These are phyloP conservation scores for Penicillium lividum DNA, from an alignment of 495 filamentous ascomycete species.

Conservation along the genomic window DNA sequence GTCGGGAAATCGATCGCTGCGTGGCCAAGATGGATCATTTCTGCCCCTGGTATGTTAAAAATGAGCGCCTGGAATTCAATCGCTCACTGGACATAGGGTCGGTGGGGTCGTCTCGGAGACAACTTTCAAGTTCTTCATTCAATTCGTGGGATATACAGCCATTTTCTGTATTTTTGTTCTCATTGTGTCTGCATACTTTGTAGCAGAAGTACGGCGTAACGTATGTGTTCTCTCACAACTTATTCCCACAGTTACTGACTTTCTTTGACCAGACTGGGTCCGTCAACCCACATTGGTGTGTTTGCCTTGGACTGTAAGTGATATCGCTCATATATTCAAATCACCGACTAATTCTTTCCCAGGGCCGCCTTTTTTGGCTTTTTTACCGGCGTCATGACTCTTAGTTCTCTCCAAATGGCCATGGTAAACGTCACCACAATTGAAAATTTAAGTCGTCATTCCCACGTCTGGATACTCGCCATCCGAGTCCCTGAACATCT, in stretches of 20 bases:
- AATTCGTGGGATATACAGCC: constrained; percentile 72
- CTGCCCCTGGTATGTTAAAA: constrained; percentile 73
- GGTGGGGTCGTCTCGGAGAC: constrained; percentile 85
- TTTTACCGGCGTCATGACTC: constrained; percentile 73
- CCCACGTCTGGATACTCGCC: constrained; percentile 70
- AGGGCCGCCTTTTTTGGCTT: constrained; percentile 70
- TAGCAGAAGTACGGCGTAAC: constrained; percentile 46
- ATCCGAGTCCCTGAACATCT: constrained; percentile 63
- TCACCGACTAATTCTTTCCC: not conserved
- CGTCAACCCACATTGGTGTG: constrained; percentile 53
- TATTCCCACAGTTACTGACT: constrained; percentile 15
- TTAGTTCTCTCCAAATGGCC: constrained; percentile 68
- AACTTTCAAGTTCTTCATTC: constrained; percentile 82
- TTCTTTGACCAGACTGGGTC: constrained; percentile 27
- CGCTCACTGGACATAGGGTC: constrained; percentile 54
- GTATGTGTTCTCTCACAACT: constrained; percentile 22
- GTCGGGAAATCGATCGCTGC: constrained; percentile 76
- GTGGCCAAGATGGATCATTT: constrained; percentile 91
- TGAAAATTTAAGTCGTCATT: constrained; percentile 65
- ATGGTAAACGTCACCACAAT: constrained; percentile 76
- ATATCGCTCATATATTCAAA: constrained; percentile 1
- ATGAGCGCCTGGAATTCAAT: not conserved
- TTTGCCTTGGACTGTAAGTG: constrained; percentile 58
- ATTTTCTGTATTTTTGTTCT: constrained; percentile 67
- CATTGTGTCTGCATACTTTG: constrained; percentile 57